These are phyloP conservation scores for Ustilago hordei DNA, from an alignment of 1,284 basidiomycete species.

Conservation along the genomic window DNA sequence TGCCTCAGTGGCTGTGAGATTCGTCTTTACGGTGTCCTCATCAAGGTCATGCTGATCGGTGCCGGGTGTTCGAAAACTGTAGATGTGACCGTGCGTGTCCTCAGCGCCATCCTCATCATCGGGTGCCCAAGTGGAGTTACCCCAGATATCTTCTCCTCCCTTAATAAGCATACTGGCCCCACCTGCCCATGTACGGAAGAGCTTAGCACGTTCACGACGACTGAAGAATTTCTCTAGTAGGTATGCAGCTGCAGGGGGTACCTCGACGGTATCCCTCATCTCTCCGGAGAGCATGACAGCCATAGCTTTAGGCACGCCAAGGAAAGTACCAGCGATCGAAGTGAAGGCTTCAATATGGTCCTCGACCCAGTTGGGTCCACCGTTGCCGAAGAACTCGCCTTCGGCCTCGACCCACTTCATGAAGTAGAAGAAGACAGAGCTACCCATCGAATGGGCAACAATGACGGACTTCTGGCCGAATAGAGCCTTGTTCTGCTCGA, in stretches of 20 bases:
- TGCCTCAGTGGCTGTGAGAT: slow-evolving; percentile 81
- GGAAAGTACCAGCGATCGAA: slow-evolving; percentile 86
- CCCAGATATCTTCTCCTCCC: slow-evolving; percentile 93
- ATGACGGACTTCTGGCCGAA: slow-evolving; percentile 86
- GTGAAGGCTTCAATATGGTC: slow-evolving; percentile 72
- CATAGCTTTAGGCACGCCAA: slow-evolving; percentile 88
- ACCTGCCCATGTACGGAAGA: slow-evolving; percentile 96
- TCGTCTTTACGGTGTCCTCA: slow-evolving; percentile 40
- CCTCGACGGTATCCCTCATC: slow-evolving; percentile 90
- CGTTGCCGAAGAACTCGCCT: slow-evolving; percentile 78
- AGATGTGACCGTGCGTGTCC: slow-evolving; percentile 77
- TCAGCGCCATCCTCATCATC: slow-evolving; percentile 54
- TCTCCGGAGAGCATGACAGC: slow-evolving; percentile 91
- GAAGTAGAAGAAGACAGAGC: slow-evolving; percentile 63
- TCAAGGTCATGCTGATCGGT: slow-evolving; percentile 41
- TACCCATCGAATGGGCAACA: slow-evolving; percentile 78
- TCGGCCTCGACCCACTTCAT: slow-evolving; percentile 94
- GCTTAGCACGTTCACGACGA: slow-evolving; percentile 84
- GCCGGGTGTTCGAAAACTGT: slow-evolving; percentile 78
- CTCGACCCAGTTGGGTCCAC: slow-evolving; percentile 92
- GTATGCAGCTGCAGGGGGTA: slow-evolving; percentile 86
- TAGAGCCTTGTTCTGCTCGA: slow-evolving; percentile 83
- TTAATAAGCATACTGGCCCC: slow-evolving; percentile 77
- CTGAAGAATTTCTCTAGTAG: slow-evolving; percentile 79
- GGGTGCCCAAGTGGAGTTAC: slow-evolving; percentile 73